Conservation (phyloP, 73 alveolate species). For the Urostyla sp. region DNA sequence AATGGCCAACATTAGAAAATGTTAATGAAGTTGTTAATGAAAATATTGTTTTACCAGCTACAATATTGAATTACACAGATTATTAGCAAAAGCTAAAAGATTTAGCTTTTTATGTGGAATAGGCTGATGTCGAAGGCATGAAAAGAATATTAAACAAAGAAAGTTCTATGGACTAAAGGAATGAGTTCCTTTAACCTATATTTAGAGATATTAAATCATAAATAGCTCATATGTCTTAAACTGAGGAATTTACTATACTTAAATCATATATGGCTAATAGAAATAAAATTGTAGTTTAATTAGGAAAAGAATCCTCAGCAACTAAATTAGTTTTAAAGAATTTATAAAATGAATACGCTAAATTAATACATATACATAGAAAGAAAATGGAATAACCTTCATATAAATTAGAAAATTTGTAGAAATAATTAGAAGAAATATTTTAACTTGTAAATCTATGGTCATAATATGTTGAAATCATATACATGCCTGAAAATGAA, state of each 20-base stretch:
- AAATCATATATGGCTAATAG: slow-evolving; percentile 42
- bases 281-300: not conserved
- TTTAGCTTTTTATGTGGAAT: slow-evolving; percentile 48
- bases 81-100: slow-evolving; percentile 42
- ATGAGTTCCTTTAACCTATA: slow-evolving; percentile 36
- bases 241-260: slow-evolving; percentile 47
- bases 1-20: slow-evolving; percentile 43
- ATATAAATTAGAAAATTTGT: slow-evolving; percentile 16
- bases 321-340: slow-evolving; percentile 6
- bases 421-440: slow-evolving; percentile 40
- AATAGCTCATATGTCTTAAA: slow-evolving; percentile 44
- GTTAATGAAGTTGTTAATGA: not conserved
- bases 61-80: slow-evolving; percentile 45
- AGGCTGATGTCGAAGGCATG: slow-evolving; percentile 58
- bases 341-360: slow-evolving; percentile 32
- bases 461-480: slow-evolving; percentile 53
- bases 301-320: not conserved
- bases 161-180: slow-evolving; percentile 53
- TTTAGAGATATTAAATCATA: slow-evolving; percentile 48
- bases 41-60: slow-evolving; percentile 42
- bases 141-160: slow-evolving; percentile 45
- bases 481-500: slow-evolving; percentile 61
- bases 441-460: slow-evolving; percentile 44
- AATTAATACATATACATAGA: slow-evolving; percentile 1
- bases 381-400: slow-evolving; percentile 31